These are phyloP conservation scores for Secale cereale DNA, from an alignment of 176 grass and related monocot species.

Conservation along the genomic window DNA sequence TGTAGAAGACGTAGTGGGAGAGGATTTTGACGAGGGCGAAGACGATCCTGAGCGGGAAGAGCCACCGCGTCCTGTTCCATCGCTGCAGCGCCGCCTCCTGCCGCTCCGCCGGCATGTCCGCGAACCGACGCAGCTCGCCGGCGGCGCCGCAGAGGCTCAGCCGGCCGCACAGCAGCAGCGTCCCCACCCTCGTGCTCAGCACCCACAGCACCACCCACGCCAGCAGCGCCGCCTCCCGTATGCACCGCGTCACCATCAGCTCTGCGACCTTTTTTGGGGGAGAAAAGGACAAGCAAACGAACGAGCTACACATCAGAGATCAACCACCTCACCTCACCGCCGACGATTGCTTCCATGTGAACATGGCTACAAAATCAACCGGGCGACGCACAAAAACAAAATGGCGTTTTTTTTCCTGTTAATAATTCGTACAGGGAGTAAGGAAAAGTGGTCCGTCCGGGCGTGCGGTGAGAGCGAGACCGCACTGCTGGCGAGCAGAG, in stretches of 20 bases:
- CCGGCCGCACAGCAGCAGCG: slow-evolving; percentile 63
- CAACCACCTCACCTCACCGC: not conserved
- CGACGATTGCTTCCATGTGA: not conserved
- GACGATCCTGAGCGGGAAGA: slow-evolving; percentile 54
- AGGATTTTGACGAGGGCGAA: slow-evolving; percentile 67
- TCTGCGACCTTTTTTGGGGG: slow-evolving; percentile 53
- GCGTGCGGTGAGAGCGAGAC: not conserved
- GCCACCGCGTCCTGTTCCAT: slow-evolving; percentile 49
- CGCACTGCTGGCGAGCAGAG: not conserved
- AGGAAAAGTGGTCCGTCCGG: not conserved
- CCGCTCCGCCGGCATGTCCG: slow-evolving; percentile 52
- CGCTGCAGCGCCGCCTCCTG: slow-evolving; percentile 54
- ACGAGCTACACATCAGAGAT: not conserved
- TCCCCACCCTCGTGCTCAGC: slow-evolving; percentile 65
- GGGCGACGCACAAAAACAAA: not conserved
- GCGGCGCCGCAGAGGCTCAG: slow-evolving; percentile 25
- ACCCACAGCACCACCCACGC: slow-evolving; percentile 63
- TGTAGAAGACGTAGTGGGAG: slow-evolving; percentile 66
- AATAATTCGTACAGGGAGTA: not conserved
- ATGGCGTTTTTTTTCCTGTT: not conserved
- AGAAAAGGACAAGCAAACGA: not conserved
- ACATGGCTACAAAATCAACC: not conserved
- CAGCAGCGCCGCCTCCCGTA: slow-evolving; percentile 45
- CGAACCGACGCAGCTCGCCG: slow-evolving; percentile 47
- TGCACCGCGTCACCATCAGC: slow-evolving; percentile 51